These are phyloP conservation scores for Penicillium digitatum DNA, from an alignment of 2,329 filamentous ascomycete genomes.

Conservation along the genomic window DNA sequence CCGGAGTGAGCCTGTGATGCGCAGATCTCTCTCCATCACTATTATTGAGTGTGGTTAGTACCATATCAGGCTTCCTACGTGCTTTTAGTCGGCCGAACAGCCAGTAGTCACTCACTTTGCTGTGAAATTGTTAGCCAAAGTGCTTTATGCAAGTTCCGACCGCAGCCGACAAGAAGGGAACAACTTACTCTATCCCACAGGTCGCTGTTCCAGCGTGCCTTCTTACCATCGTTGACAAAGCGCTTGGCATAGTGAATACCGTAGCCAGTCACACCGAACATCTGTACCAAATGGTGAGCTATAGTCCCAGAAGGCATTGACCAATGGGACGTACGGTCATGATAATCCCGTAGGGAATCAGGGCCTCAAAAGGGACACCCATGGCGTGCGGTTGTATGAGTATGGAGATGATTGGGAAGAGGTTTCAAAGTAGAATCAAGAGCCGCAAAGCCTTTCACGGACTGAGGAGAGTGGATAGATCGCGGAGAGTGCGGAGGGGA, in stretches of 20 bases:
- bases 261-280: slow-evolving; percentile 58
- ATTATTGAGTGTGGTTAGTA: slow-evolving; percentile 22
- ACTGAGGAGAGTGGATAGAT: slow-evolving; percentile 8
- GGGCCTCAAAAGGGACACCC: slow-evolving; percentile 64
- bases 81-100: neutral
- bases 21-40: slow-evolving; percentile 66
- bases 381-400: slow-evolving; percentile 37
- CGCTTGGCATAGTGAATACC: slow-evolving; percentile 56
- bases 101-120: slow-evolving; percentile 50
- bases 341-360: slow-evolving; percentile 62
- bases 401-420: neutral
- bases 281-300: slow-evolving; percentile 42
- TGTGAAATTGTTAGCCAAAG: slow-evolving; percentile 43
- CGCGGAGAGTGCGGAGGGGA: slow-evolving; percentile 19
- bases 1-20: slow-evolving; percentile 58
- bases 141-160: slow-evolving; percentile 13
- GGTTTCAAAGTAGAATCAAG: neutral
- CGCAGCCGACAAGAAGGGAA: slow-evolving; percentile 9
- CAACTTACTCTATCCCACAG: slow-evolving; percentile 60
- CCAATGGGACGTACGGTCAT: slow-evolving; percentile 50
- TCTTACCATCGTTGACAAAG: slow-evolving; percentile 62
- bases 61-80: slow-evolving; percentile 13
- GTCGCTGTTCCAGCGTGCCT: slow-evolving; percentile 56
- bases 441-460: slow-evolving; percentile 7
- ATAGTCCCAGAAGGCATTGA: slow-evolving; percentile 14